Evolutionary conservation across 2,329 filamentous ascomycete genomes (phyloP), one percentile per base, ranked within the genome.

Genomic region (Fusarium stilboides): DNA sequence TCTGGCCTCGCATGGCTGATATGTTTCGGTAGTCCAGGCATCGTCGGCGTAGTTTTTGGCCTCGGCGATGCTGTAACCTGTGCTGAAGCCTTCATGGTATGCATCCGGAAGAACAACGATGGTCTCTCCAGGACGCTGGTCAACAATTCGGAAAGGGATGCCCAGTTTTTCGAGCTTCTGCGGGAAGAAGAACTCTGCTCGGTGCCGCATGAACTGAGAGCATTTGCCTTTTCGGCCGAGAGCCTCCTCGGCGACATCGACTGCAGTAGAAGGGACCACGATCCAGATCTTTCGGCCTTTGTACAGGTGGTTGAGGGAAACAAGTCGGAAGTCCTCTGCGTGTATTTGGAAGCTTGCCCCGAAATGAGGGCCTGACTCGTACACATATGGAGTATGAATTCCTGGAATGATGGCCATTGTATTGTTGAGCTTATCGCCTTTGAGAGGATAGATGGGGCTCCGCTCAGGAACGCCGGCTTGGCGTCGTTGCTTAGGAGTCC

Each of bases 171-270:
- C 71, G 3, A 81, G 78, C 60, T 79, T 79, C 31, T 80, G 76
- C 3, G 79, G 79, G 52, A 81, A 81, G 68, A 81, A 77, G 65
- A 81, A 81, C 62, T 81, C 79, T 36, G 79, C 79, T 40, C 79
- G 75, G 67, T 81, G 79, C 20, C 79, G 78, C 79, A 81, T 81
- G 53, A 81, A 81, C 55, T 81, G 79, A 8, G 79, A 81, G 55
- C 79, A 81, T 57, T 73, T 74, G 22, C 57, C 61, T 31, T 74
- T 75, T 31, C 79, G 75, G 12, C 76, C 77, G 19, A 81, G 72
- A 5, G 75, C 76, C 43, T 74, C 65, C 57, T 81, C 79, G 9
- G 79, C 78, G 28, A 76, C 33, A 40, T 78, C 74, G 31, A 81
- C 77, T 17, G 77, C 77, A 1, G 78, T 79, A 19, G 78, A 76